Conservation (phyloP, 805 yeast genomes). For the Schwanniomyces pseudopolymorphus region DNA sequence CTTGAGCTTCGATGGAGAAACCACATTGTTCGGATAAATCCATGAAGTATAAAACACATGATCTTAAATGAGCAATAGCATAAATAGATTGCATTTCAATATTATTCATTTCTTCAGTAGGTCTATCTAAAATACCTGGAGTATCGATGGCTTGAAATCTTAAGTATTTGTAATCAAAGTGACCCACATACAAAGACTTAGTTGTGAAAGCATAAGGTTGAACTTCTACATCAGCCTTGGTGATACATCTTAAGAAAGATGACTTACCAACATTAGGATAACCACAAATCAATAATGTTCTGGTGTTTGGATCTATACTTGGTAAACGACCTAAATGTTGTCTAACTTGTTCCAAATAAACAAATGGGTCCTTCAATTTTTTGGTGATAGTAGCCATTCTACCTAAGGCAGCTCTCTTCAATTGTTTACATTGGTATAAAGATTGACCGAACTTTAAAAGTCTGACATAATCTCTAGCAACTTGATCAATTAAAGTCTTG, state of each 20-base stretch:
- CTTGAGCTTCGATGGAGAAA: slow-evolving; percentile 95
- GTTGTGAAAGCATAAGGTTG: slow-evolving; percentile 99
- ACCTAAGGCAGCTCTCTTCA: slow-evolving; percentile 97
- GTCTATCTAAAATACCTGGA: slow-evolving; percentile 98
- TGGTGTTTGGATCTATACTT: slow-evolving; percentile 96
- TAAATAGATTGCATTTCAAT: slow-evolving; percentile 99
- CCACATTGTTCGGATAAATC: slow-evolving; percentile 99
- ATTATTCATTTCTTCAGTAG: slow-evolving; percentile 99
- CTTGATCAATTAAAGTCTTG: slow-evolving; percentile 91
- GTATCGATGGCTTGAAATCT: slow-evolving; percentile 99
- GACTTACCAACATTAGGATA: slow-evolving; percentile 99
- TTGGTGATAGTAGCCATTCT: slow-evolving; percentile 98
- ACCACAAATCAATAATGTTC: slow-evolving; percentile 96
- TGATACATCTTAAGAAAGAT: slow-evolving; percentile 86
- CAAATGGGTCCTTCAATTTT: slow-evolving; percentile 90
- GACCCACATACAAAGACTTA: slow-evolving; percentile 95
- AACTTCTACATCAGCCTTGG: slow-evolving; percentile 98
- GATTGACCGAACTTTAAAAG: slow-evolving; percentile 97
- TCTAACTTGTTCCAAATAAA: slow-evolving; percentile 95
- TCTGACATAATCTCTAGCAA: slow-evolving; percentile 91
- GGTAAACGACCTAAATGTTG: slow-evolving; percentile 99
- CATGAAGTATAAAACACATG: slow-evolving; percentile 96
- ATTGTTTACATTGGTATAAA: slow-evolving; percentile 96
- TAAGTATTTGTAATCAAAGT: slow-evolving; percentile 95
- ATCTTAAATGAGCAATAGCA: slow-evolving; percentile 97